phyloP scores from a whole-genome alignment of 768 basidiomycete species.

The Phylloporus arenicola region DNA sequence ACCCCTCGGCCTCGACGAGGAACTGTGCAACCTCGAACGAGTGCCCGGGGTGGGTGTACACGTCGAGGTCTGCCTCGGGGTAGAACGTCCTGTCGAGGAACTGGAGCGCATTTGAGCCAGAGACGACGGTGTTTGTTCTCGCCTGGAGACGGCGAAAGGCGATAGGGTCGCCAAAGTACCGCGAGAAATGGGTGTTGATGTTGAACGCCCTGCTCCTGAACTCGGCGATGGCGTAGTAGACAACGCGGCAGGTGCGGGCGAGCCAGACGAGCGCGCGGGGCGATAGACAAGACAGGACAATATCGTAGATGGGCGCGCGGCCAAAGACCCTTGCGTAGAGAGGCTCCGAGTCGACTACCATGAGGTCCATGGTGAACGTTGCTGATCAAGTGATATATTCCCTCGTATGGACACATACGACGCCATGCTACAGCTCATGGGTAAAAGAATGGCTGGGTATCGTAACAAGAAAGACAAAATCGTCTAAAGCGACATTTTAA shows the following conservation, averaged over 20 bases:
- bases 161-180: constrained; percentile 34
- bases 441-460: constrained; percentile 21
- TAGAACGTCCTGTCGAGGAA: constrained; percentile 44
- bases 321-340: constrained; percentile 4
- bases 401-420: constrained; percentile 15
- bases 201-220: constrained; percentile 30
- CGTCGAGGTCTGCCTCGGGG: constrained; percentile 45
- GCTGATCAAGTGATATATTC: constrained; percentile 4
- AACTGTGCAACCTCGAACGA: constrained; percentile 32
- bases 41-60: constrained; percentile 38
- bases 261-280: constrained; percentile 23
- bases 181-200: constrained; percentile 32
- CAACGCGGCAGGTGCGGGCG: constrained; percentile 18
- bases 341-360: neutral
- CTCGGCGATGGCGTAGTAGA: constrained; percentile 9
- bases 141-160: constrained; percentile 42
- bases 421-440: constrained; percentile 6
- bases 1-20: constrained; percentile 29
- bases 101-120: constrained; percentile 50
- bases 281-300: constrained; percentile 16
- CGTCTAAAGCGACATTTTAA: constrained; percentile 6
- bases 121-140: constrained; percentile 41
- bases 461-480: constrained; percentile 7
- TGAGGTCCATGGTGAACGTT: constrained; percentile 1
- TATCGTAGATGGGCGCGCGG: constrained; percentile 19